Conservation (phyloP, 495 filamentous ascomycete genomes). For the Hypomontagnella monticulosa region DNA sequence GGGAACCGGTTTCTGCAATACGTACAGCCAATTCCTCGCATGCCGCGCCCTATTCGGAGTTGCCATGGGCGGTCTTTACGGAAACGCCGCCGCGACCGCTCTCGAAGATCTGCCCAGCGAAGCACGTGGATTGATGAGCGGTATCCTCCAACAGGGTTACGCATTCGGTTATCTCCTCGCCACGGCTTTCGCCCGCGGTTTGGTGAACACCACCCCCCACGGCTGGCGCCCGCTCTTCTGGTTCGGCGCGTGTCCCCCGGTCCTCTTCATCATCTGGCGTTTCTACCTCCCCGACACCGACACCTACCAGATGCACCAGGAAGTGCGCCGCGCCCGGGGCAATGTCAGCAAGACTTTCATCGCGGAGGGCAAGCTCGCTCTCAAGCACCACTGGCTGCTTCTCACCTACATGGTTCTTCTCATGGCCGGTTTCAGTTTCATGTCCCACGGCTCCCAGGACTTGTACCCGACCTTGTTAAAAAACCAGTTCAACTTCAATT, state of each 20-base stretch:
- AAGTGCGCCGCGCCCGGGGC: slow-evolving; percentile 63
- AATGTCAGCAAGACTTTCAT: slow-evolving; percentile 70
- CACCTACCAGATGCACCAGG: slow-evolving; percentile 69
- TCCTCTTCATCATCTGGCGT: slow-evolving; percentile 83
- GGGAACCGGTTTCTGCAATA: slow-evolving; percentile 81
- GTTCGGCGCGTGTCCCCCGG: slow-evolving; percentile 82
- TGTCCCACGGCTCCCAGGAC: slow-evolving; percentile 94
- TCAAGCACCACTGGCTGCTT: slow-evolving; percentile 81
- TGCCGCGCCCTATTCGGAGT: slow-evolving; percentile 87
- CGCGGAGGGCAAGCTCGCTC: slow-evolving; percentile 76
- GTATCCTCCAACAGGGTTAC: slow-evolving; percentile 88
- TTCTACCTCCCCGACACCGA: slow-evolving; percentile 80
- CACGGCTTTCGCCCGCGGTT: slow-evolving; percentile 75
- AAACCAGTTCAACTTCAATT: slow-evolving; percentile 77
- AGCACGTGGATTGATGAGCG: slow-evolving; percentile 79
- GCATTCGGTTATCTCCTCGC: slow-evolving; percentile 88
- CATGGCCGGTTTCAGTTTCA: slow-evolving; percentile 93
- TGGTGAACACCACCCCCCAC: slow-evolving; percentile 76
- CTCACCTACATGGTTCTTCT: slow-evolving; percentile 82
- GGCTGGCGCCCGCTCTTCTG: slow-evolving; percentile 87
- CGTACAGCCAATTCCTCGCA: slow-evolving; percentile 80
- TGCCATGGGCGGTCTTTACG: slow-evolving; percentile 89
- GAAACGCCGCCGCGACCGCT: slow-evolving; percentile 86
- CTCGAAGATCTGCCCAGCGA: slow-evolving; percentile 82
- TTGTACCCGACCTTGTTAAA: slow-evolving; percentile 86